Evolutionary conservation across 1,139 yeast genomes (phyloP), one percentile per base, ranked within the genome.

Genomic region (Scheffersomyces parashehatae): DNA sequence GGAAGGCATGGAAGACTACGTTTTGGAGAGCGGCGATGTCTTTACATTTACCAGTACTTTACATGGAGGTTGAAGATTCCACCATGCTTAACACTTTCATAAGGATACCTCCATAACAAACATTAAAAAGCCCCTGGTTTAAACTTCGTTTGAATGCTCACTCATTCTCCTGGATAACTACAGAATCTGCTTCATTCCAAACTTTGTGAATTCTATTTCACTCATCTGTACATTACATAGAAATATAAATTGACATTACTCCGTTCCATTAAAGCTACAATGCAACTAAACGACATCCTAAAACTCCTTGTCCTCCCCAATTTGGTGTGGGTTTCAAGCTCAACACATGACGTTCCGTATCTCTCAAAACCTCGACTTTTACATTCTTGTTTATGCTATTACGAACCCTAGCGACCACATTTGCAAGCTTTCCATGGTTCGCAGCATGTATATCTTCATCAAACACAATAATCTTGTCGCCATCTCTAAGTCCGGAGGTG

Each of bases 41-140:
- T 77, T 93, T 36, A 81, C 95, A 3, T 91, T 93, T 59, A 93
- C 97, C 4, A 87, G 96, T 40, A 93, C 99, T 3, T 73, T 93
- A 48, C 99, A 93, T 57, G 99, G 99, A 11, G 99, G 99, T 40
- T 91, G 67, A 64, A 13, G 14, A 13, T 13, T 13, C 14, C 14
- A 13, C 14, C 14, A 2, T 13, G 14, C 14, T 13, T 13, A 13
- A 13, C 14, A 13, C 14, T 13, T 13, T 13, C 14, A 13, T 13
- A 13, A 13, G 14, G 14, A 13, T 13, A 13, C 3, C 14, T 16
- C 20, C 20, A 16, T 16, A 16, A 16, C 6, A 16, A 16, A 5
- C 20, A 16, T 3, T 16, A 16, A 16, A 16, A 5, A 5, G 5
- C 20, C 20, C 20, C 5, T 5, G 26, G 1, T 20, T 20, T 20